Conservation (phyloP, 148 eudicot genomes). For the Camellia granthamiana region DNA sequence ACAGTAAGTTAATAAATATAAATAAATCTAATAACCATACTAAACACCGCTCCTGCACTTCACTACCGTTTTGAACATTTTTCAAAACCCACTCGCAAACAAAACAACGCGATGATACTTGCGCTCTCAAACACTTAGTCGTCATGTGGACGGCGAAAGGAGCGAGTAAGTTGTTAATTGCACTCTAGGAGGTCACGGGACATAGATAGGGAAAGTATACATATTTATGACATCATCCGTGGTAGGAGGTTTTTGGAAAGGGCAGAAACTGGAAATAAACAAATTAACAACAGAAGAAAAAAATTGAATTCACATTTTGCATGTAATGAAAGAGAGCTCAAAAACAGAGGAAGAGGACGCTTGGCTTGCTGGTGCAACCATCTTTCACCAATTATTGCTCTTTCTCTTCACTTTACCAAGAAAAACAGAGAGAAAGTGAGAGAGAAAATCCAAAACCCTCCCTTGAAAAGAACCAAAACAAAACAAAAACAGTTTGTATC, state of each 20-base stretch:
- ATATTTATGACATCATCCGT: background rate
- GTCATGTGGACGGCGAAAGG: no score
- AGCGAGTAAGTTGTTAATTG: no score
- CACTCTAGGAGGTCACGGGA: background rate
- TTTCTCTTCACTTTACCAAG: conserved; percentile 13
- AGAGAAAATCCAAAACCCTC: conserved; percentile 3
- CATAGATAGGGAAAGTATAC: background rate
- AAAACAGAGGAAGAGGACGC: conserved; percentile 51
- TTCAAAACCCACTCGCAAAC: no score
- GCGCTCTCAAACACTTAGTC: no score
- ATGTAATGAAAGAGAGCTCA: conserved; percentile 32
- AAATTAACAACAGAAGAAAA: background rate
- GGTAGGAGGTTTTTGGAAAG: background rate
- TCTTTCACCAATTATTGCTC: conserved; percentile 44
- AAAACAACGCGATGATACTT: no score
- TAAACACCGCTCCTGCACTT: no score
- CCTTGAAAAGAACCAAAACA: background rate
- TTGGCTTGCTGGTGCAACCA: conserved; percentile 54
- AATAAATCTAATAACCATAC: no score
- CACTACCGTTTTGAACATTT: no score
- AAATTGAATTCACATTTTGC: conserved; percentile 28
- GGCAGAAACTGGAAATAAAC: background rate
- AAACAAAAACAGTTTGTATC: conserved; percentile 1
- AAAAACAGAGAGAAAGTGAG: background rate
- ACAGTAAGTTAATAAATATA: no score